Base-by-base conservation (phyloP, 1,284 basidiomycete species). In the Malassezia cuniculi region DNA sequence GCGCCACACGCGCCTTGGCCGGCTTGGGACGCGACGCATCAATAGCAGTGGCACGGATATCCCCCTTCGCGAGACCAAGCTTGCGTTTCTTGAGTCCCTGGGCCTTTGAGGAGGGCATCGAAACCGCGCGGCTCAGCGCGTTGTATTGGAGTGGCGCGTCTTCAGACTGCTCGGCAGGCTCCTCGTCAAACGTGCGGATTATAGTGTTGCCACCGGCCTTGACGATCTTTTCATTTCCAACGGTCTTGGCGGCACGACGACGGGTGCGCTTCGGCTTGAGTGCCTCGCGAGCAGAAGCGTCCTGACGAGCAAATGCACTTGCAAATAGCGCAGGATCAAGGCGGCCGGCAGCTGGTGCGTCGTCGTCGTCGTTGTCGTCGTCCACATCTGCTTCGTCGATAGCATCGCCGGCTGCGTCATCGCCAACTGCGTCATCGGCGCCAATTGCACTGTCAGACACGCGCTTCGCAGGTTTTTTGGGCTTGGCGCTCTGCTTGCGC, bases 321-420 rank as follows among this genome's bases (percentile, higher is more conserved):
- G 52, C 49, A 34, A 61, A 61, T 10, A 61, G 48, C 10, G 57
- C 50, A 2, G 59, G 59, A 17, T 61, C 57, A 1, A 61, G 32
- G 0, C 29, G 31, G 17, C 16, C 10, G 1, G 33, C 16, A 4
- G 14, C 24, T 1, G 25, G 9, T 9, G 27, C 17, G 16, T 2
- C 31, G 4, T 27, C 26, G 14, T 31, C 38, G 1, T 14, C 30
- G 9, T 35, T 14, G 10, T 27, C 29, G 11, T 20, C 12, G 12
- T 14, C 18, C 18, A 4, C 19, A 3, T 29, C 35, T 14, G 18
- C 24, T n/a, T 24, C 22, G 1, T 28, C 31, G 12, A 27, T 10
- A 4, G 15, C 4, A 27, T 11, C 10, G 5, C 10, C 4, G 26
- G 26, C 26, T 5, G 5, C 26, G n/a, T n/a, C n/a, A n/a, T n/a